Base-by-base conservation (phyloP, 1,139 yeast species). In the Geotrichum klebahnii region DNA sequence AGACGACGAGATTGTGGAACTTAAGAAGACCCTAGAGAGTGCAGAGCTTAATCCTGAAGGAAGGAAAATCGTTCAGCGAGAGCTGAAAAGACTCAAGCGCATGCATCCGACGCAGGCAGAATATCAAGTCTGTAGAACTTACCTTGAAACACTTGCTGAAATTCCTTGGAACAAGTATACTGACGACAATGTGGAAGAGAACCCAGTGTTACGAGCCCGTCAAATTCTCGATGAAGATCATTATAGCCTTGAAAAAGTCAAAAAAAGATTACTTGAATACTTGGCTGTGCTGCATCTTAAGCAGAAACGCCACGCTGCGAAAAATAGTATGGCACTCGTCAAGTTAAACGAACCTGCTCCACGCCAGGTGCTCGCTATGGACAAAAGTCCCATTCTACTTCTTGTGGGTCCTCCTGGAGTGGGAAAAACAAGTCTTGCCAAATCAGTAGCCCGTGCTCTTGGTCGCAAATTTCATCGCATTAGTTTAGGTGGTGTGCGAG, bases 381-480 rank as follows among this genome's bases (percentile, higher is more conserved):
- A 69, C 36, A 79, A 78, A 60, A 77, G 92, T 5, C 92, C 95
- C 24, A 87, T 88, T 46, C 73, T 90, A 41, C 76, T 88, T 67
- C 73, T 90, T 53, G 89, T 89, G 2, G 97, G 97, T 0, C 97
- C 97, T 8, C 97, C 97, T 0, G 97, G 97, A 43, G 95, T 89
- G 5, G 97, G 97, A 36, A 89, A 89, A 65, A 89, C 97, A 0
- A 86, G 96, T 2, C 73, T 89, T 53, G 96, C 96, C 3, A 82
- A 82, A 63, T 84, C 95, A 0, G 81, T 89, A 48, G 96, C 97
- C 1, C 73, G 76, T 14, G 79, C 95, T 1, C 70, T 89, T 55
- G 85, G 85, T 3, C 75, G 96, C 50, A 79, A 81, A 57, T 86
- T 88, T 64, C 95, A 88, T 67, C 74, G 96, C 53, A 77, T 89